Base-by-base conservation (phyloP, 352 stramenopile genomes). In the Nothophytophthora sp. region DNA sequence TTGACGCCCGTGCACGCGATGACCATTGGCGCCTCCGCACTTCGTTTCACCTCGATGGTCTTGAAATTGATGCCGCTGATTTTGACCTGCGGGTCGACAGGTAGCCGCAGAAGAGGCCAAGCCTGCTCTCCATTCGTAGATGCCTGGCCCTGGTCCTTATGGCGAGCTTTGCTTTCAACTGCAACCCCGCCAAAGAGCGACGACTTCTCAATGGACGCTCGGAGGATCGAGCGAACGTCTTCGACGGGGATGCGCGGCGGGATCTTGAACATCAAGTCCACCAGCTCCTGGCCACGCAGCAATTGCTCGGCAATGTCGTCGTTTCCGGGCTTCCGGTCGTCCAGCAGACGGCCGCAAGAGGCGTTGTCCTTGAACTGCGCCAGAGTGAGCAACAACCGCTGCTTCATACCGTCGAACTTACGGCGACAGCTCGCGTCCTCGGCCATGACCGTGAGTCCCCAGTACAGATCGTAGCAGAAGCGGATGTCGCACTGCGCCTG, bases 401-500 rank as follows among this genome's bases (percentile, higher is more conserved):
- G 83, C 39, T 86, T 87, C 59, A 94, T 80, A 5, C 75, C 79
- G 57, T 94, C 83, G 42, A 94, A 87, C 29, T 86, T 88, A n/a
- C 83, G 81, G 0, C 83, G 75, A 38, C 75, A 89, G 25, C 75
- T 83, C 8, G 78, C 61, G 27, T 92, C 83, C 36, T 94, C 83
- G 0, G 83, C 76, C 62, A 89, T 85, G n/a, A 94, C 79, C 0
- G 81, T 92, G 32, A 92, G 67, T 0, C 81, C 83, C 83, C 83
- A 94, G 51, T 92, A 94, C 19, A 94, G 58, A 55, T 94, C 83
- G 60, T 89, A 90, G 57, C 83, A 94, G 41, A 94, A 92, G 10
- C 76, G 75, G 20, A 91, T 78, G 43, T 92, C 80, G 37, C 76
- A 87, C 47, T 88, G 76, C 5, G 83, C 81, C 55, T 92, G 83